A percentile compares a stretch with the other conserved stretches of the same genome.
These are phyloP conservation scores for Phaseolus coccineus DNA, from an alignment of 331 rosid species.

Conservation along the genomic window DNA sequence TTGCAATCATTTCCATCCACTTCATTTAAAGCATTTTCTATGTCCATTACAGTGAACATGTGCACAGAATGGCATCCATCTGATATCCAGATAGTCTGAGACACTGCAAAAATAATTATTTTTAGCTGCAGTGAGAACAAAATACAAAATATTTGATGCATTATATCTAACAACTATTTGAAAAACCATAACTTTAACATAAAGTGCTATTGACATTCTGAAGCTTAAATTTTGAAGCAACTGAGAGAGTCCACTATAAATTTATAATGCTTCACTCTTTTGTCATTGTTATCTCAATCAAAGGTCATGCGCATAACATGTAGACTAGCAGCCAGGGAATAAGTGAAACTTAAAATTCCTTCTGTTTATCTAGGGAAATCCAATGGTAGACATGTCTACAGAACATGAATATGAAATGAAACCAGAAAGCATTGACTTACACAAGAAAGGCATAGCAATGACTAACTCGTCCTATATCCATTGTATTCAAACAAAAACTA, in stretches of 20 bases:
- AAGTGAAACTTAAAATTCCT: conserved; percentile 8
- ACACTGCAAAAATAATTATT: conserved; percentile 52
- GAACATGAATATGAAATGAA: neutral
- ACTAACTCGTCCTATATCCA: neutral
- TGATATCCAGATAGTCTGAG: conserved; percentile 81
- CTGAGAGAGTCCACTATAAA: neutral
- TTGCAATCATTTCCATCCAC: conserved; percentile 53
- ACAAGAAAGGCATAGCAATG: neutral
- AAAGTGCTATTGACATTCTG: conserved; percentile 17
- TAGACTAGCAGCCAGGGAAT: neutral
- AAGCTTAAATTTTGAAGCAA: conserved; percentile 18
- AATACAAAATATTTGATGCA: conserved; percentile 5
- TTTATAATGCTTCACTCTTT: neutral
- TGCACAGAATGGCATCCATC: conserved; percentile 77
- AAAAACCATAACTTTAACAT: neutral
- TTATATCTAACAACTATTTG: conserved; percentile 13
- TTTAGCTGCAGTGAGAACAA: conserved; percentile 40
- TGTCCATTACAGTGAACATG: conserved; percentile 57
- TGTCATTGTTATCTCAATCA: conserved; percentile 6
- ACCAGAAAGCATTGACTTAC: conserved; percentile 10
- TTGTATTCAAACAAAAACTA: neutral
- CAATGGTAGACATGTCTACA: neutral
- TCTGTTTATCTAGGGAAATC: neutral
- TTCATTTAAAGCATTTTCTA: conserved; percentile 55
- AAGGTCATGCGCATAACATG: neutral